Conservation (phyloP, 1,139 yeast genomes). For the Scheffersomyces lignicola region DNA sequence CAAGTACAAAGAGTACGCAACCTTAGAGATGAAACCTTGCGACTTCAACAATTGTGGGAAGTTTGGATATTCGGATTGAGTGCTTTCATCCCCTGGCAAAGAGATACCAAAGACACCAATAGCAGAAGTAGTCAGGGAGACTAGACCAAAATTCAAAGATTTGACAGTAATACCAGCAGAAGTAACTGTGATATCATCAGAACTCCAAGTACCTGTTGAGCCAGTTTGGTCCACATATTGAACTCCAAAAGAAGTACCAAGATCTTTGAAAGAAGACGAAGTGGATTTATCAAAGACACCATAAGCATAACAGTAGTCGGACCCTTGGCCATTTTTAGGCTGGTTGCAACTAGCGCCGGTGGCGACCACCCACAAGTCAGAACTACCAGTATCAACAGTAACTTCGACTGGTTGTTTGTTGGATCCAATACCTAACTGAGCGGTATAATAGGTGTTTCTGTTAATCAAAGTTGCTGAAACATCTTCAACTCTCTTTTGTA, state of each 20-base stretch:
- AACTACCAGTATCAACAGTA: constrained; percentile 27
- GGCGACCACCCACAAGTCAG: constrained; percentile 35
- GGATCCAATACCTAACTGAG: constrained; percentile 12
- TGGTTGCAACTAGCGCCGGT: constrained; percentile 17
- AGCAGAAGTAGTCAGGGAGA: constrained; percentile 8
- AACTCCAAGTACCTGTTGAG: constrained; percentile 58
- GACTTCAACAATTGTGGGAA: constrained; percentile 18
- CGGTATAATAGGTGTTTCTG: constrained; percentile 9
- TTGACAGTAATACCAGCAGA: constrained; percentile 10
- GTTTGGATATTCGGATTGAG: constrained; percentile 25
- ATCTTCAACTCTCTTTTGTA: constrained; percentile 7
- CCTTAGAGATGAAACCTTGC: constrained; percentile 49
- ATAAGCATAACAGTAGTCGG: constrained; percentile 32
- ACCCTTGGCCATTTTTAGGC: constrained; percentile 3
- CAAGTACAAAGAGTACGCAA: constrained; percentile 37
- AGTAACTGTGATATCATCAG: constrained; percentile 30
- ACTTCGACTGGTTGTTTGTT: constrained; percentile 13
- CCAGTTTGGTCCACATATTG: constrained; percentile 12
- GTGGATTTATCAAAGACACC: constrained; percentile 51
- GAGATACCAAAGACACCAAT: constrained; percentile 23
- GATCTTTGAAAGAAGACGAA: constrained; percentile 12
- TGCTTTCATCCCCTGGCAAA: constrained; percentile 11
- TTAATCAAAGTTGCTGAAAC: constrained; percentile 6
- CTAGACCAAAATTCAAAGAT: constrained; percentile 18
- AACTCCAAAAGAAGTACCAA: constrained; percentile 8